These are phyloP conservation scores for Pseudocercospora vitis DNA, from an alignment of 2,329 filamentous ascomycete species.

Conservation along the genomic window DNA sequence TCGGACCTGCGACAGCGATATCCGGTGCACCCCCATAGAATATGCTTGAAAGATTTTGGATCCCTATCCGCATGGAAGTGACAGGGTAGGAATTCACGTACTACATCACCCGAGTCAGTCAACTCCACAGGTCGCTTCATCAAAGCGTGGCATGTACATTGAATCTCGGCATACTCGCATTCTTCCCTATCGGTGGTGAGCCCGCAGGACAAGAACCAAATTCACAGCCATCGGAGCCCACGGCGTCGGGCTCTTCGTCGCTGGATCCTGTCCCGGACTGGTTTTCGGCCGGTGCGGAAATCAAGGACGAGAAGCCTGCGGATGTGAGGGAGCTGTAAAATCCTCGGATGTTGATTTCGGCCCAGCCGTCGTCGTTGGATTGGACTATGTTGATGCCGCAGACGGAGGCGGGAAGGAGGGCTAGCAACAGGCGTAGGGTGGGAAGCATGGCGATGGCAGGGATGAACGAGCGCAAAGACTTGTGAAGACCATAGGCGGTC, in stretches of 20 bases:
- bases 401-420: no score
- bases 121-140: not conserved
- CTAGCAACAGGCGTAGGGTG: not conserved
- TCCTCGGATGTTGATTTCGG: constrained; percentile 64
- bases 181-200: constrained; percentile 58
- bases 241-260: constrained; percentile 21
- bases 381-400: constrained; percentile 58
- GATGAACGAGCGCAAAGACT: no score
- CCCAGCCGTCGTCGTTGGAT: constrained; percentile 73
- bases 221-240: constrained; percentile 49
- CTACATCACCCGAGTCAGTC: constrained; percentile 38
- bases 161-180: constrained; percentile 57
- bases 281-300: constrained; percentile 67
- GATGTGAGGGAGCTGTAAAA: constrained; percentile 58
- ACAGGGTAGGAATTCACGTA: constrained; percentile 72
- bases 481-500: no score
- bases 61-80: constrained; percentile 63
- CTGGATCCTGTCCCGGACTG: constrained; percentile 57
- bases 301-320: constrained; percentile 60
- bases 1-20: constrained; percentile 65
- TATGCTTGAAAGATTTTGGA: constrained; percentile 56
- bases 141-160: constrained; percentile 36
- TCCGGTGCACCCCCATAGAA: constrained; percentile 59
- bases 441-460: not conserved
- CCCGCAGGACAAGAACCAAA: constrained; percentile 61